Conservation (phyloP, 805 yeast species). For the Metschnikowia rubicola region DNA sequence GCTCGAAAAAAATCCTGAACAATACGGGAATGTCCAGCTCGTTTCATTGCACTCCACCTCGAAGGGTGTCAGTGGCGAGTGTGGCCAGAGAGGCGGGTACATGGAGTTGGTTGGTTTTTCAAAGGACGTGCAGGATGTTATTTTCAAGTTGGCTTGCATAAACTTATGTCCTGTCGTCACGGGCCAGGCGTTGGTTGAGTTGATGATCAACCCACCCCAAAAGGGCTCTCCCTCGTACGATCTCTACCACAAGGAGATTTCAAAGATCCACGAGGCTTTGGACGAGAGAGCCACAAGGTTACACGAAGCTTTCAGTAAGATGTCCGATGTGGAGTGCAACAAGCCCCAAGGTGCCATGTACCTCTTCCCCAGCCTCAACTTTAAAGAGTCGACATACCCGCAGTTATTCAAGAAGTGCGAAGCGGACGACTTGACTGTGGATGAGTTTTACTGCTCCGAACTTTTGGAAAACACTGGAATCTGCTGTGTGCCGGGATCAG, state of each 20-base stretch:
- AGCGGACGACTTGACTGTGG: slow-evolving; percentile 57
- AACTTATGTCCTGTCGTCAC: slow-evolving; percentile 91
- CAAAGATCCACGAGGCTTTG: slow-evolving; percentile 59
- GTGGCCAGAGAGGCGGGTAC: slow-evolving; percentile 99
- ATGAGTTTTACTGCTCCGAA: slow-evolving; percentile 84
- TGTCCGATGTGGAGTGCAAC: slow-evolving; percentile 85
- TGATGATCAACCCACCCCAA: slow-evolving; percentile 90
- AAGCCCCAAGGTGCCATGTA: slow-evolving; percentile 98
- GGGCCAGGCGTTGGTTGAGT: slow-evolving; percentile 90
- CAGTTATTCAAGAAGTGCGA: slow-evolving; percentile 62
- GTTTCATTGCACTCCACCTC: slow-evolving; percentile 97
- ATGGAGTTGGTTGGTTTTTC: slow-evolving; percentile 88
- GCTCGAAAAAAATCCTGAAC: slow-evolving; percentile 49
- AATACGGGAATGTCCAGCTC: slow-evolving; percentile 71
- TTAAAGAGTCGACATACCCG: slow-evolving; percentile 46
- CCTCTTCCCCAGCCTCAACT: slow-evolving; percentile 74
- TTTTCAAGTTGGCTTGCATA: slow-evolving; percentile 85
- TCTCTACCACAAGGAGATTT: slow-evolving; percentile 59
- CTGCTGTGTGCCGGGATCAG: slow-evolving; percentile 96
- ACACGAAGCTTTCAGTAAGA: slow-evolving; percentile 63
- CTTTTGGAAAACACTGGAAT: slow-evolving; percentile 86
- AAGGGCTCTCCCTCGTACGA: slow-evolving; percentile 74
- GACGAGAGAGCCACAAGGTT: slow-evolving; percentile 59
- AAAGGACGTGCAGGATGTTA: slow-evolving; percentile 61
- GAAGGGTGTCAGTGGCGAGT: slow-evolving; percentile 96